phyloP scores from a whole-genome alignment of 371 early-diverging fungal genomes.

The Homolaphlyctis polyrhiza region DNA sequence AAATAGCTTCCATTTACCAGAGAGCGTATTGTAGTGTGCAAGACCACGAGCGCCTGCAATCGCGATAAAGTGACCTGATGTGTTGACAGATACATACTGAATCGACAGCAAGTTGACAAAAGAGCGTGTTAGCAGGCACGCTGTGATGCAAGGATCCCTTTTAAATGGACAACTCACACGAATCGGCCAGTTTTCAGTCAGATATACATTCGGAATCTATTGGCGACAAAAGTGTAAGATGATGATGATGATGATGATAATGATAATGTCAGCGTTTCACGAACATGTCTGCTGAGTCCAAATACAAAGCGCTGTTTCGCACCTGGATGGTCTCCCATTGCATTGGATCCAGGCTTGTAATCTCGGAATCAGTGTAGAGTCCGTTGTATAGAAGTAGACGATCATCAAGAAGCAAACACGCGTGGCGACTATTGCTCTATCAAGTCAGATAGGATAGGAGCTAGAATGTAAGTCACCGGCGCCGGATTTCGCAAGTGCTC shows the following conservation, averaged over 20 bases:
- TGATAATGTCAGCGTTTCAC: not conserved
- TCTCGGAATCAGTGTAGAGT: constrained; percentile 61
- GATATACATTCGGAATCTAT: constrained; percentile 69
- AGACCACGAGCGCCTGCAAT: constrained; percentile 77
- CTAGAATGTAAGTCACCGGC: not conserved
- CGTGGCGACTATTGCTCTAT: constrained; percentile 64
- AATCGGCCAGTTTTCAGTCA: constrained; percentile 81
- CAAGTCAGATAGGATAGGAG: not conserved
- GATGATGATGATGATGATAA: not conserved
- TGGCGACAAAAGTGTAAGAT: not conserved
- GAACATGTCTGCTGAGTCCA: not conserved
- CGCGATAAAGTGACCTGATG: constrained; percentile 68
- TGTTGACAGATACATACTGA: constrained; percentile 61
- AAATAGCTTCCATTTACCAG: constrained; percentile 80
- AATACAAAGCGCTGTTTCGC: not conserved
- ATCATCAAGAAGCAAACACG: constrained; percentile 66
- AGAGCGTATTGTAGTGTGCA: constrained; percentile 66
- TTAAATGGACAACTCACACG: constrained; percentile 37
- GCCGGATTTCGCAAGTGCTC: too few relatives aligned
- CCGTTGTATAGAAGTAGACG: constrained; percentile 67
- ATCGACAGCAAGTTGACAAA: not conserved
- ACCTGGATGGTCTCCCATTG: constrained; percentile 76
- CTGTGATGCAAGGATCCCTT: too few relatives aligned
- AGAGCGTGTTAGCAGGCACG: not conserved
- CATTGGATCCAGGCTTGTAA: constrained; percentile 67